These are phyloP conservation scores for Hanseniaspora clermontiae DNA, from an alignment of 805 yeast genomes.

Conservation along the genomic window DNA sequence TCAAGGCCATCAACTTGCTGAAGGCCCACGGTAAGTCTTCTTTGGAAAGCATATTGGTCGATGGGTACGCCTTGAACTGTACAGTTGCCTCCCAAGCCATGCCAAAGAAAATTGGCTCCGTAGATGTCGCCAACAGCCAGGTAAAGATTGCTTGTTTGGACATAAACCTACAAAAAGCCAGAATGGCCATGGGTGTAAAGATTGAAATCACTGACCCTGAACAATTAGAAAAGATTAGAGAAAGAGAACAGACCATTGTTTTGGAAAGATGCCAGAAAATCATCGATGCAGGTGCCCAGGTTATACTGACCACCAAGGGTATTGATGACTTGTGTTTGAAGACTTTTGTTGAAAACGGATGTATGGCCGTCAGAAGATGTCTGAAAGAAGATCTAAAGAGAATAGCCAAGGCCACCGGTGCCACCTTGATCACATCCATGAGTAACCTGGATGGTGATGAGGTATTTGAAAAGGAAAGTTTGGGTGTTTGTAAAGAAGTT, in stretches of 20 bases:
- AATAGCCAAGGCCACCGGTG: slow-evolving; percentile 97
- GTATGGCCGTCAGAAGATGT: slow-evolving; percentile 94
- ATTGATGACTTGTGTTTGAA: slow-evolving; percentile 86
- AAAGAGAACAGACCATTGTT: slow-evolving; percentile 76
- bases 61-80: slow-evolving; percentile 94
- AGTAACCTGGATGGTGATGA: slow-evolving; percentile 94
- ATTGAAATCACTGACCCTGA: slow-evolving; percentile 96
- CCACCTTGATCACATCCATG: slow-evolving; percentile 72
- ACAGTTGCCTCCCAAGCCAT: slow-evolving; percentile 96
- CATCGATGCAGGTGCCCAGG: slow-evolving; percentile 81
- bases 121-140: slow-evolving; percentile 26
- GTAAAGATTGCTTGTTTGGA: slow-evolving; percentile 84
- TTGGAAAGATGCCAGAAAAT: slow-evolving; percentile 73
- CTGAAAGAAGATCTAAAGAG: slow-evolving; percentile 92
- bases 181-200: slow-evolving; percentile 97
- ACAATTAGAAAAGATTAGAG: slow-evolving; percentile 82
- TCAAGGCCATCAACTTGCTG: slow-evolving; percentile 87
- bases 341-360: slow-evolving; percentile 80
- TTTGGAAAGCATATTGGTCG: slow-evolving; percentile 68
- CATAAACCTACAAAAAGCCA: slow-evolving; percentile 85
- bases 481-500: slow-evolving; percentile 86
- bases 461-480: slow-evolving; percentile 67
- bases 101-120: slow-evolving; percentile 49
- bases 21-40: slow-evolving; percentile 96
- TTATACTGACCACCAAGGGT: slow-evolving; percentile 84